Percentiles rank a stretch among this genome's conserved stretches.
These are phyloP conservation scores for Nectriaceae sp. DNA, from an alignment of 2,329 filamentous ascomycete genomes.

Conservation along the genomic window DNA sequence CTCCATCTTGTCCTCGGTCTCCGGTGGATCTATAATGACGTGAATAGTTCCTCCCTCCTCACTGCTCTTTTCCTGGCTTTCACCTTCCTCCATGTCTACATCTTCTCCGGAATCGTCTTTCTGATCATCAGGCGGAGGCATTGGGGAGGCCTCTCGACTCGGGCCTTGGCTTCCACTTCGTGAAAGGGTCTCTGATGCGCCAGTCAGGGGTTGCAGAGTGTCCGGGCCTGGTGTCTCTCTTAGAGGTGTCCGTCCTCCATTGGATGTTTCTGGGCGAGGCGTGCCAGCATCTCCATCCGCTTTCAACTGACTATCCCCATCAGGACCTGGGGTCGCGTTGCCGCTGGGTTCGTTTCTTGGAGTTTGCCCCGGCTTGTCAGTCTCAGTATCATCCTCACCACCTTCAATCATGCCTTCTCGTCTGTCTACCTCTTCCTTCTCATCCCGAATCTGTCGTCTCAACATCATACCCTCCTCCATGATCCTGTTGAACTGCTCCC, in stretches of 20 bases:
- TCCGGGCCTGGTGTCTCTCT: slow-evolving; percentile 32
- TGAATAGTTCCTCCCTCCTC: slow-evolving; percentile 47
- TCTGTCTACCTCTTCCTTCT: slow-evolving; percentile 91
- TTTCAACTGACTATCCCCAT: slow-evolving; percentile 39
- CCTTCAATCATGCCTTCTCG: slow-evolving; percentile 79
- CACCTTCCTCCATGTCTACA: slow-evolving; percentile 57
- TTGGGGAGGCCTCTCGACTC: slow-evolving; percentile 32
- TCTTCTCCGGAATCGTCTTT: slow-evolving; percentile 54
- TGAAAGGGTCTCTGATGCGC: slow-evolving; percentile 19
- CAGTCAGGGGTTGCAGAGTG: slow-evolving; percentile 22
- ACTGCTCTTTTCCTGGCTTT: slow-evolving; percentile 36
- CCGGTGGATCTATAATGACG: slow-evolving; percentile 52
- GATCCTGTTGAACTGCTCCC: slow-evolving; percentile 84
- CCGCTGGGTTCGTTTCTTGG: slow-evolving; percentile 52
- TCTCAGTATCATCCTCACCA: slow-evolving; percentile 59
- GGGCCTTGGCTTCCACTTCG: slow-evolving; percentile 29
- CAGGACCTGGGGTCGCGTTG: slow-evolving; percentile 52
- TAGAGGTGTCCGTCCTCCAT: slow-evolving; percentile 36
- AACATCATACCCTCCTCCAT: slow-evolving; percentile 90
- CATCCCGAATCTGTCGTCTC: slow-evolving; percentile 82
- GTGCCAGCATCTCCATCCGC: slow-evolving; percentile 30
- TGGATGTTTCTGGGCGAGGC: slow-evolving; percentile 27
- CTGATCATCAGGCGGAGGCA: slow-evolving; percentile 28
- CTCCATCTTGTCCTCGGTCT: slow-evolving; percentile 66
- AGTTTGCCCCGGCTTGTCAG: slow-evolving; percentile 48